Conservation (phyloP, 2,329 filamentous ascomycete species). For the Penicillium sclerotigenum region DNA sequence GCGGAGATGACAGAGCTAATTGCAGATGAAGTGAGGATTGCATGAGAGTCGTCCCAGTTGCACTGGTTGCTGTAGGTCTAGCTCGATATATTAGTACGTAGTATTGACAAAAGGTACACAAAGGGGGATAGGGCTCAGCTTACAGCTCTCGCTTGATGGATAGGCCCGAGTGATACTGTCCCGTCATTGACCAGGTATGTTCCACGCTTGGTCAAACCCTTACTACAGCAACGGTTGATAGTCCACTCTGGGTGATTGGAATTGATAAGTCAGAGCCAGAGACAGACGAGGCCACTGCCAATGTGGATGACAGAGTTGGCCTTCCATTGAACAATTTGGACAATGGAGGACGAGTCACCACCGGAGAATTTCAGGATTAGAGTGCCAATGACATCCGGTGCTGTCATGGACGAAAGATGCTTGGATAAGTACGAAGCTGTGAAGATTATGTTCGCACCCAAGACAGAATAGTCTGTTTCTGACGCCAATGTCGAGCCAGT, state of each 20-base stretch:
- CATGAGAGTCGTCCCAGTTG: conserved; percentile 48
- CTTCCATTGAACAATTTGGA: conserved; percentile 55
- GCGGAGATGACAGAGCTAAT: conserved; percentile 48
- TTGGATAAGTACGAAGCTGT: conserved; percentile 47
- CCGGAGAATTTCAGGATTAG: conserved; percentile 54
- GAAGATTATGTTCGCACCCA: conserved; percentile 48
- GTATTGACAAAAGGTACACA: background rate
- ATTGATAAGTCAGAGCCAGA: conserved; percentile 46
- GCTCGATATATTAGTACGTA: background rate
- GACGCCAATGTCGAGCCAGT: conserved; percentile 36
- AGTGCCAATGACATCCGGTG: conserved; percentile 49
- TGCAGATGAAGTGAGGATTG: conserved; percentile 48
- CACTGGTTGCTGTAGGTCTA: conserved; percentile 52
- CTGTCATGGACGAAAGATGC: conserved; percentile 42
- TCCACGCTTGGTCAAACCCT: conserved; percentile 49
- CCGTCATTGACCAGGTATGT: conserved; percentile 55
- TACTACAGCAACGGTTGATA: conserved; percentile 51
- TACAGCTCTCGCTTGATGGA: conserved; percentile 49
- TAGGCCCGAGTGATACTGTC: conserved; percentile 52
- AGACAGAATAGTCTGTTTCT: conserved; percentile 50
- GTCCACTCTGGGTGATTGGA: conserved; percentile 53
- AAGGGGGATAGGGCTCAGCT: background rate
- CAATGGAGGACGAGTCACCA: conserved; percentile 44
- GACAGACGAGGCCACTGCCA: conserved; percentile 31
- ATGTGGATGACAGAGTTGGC: conserved; percentile 34